Percentiles rank a stretch among this genome's conserved stretches.
Conservation (phyloP, 2,329 filamentous ascomycete genomes). For the Fusarium hainanense region DNA sequence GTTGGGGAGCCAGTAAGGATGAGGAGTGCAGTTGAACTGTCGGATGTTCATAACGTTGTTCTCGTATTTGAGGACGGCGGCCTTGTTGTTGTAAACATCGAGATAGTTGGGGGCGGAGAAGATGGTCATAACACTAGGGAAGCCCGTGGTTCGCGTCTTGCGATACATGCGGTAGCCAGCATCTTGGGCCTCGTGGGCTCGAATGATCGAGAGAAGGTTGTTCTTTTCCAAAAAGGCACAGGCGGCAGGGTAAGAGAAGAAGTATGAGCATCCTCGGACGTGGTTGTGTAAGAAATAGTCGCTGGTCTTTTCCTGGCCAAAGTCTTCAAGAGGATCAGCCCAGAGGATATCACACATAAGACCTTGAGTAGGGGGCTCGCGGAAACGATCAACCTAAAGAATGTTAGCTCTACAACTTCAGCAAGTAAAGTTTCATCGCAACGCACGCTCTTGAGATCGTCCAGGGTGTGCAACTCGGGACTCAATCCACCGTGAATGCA, state of each 20-base stretch:
- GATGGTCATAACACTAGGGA: constrained; percentile 99
- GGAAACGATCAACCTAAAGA: constrained; percentile 90
- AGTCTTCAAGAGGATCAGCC: constrained; percentile 98
- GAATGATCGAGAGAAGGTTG: constrained; percentile 95
- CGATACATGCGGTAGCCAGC: constrained; percentile 99
- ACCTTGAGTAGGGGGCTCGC: constrained; percentile 95
- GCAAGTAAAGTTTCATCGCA: neutral
- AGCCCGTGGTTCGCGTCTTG: constrained; percentile 97
- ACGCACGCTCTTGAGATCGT: constrained; percentile 88
- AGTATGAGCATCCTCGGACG: constrained; percentile 97
- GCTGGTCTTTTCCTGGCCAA: constrained; percentile 97
- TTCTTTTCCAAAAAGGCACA: constrained; percentile 99
- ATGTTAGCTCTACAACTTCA: constrained; percentile 25
- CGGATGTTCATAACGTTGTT: constrained; percentile 99
- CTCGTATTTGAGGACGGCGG: constrained; percentile 97
- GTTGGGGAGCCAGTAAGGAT: constrained; percentile 99
- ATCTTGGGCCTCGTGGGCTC: constrained; percentile 98
- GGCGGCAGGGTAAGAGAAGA: constrained; percentile 97
- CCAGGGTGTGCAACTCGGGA: constrained; percentile 93
- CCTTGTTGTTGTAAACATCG: constrained; percentile 99
- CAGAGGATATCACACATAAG: constrained; percentile 99
- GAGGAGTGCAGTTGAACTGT: constrained; percentile 99
- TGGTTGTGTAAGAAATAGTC: constrained; percentile 99
- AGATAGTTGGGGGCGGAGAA: constrained; percentile 99
- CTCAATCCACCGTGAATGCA: constrained; percentile 98